Base-by-base conservation (phyloP, 2,329 filamentous ascomycete species). In the Hymenotorrendiella dingleyae region DNA sequence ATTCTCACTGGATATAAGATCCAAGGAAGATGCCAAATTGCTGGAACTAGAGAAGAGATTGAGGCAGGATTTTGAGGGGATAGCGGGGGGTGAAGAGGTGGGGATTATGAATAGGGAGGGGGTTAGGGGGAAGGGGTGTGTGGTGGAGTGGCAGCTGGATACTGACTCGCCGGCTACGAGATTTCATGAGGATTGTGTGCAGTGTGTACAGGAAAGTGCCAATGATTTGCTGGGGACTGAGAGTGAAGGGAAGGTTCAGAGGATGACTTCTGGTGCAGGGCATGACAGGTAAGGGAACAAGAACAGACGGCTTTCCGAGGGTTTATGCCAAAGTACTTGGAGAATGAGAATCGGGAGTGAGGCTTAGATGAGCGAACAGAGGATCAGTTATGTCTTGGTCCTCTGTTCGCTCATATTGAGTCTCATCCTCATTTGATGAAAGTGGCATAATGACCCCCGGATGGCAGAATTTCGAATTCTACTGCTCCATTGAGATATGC, bases 1-100 rank as follows among this genome's bases (percentile, higher is more conserved):
- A 33, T 85, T 87, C 61, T 78, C 72, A 22, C 72, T 87, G 4
- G 84, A 88, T 55, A 75, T 87, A 40, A 76, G 83, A 23, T 72
- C 76, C 0, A 72, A 69, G 4, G 67, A 72, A 24, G 76, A 83
- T 54, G 65, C 66, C 19, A 72, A 69, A 3, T 71, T 86, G 1
- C 66, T 72, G 4, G 62, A 64, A n/a, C 69, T 85, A 32, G 80
- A 83, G 54, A 59, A 67, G 5, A 67, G 72, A 33, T 64, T 85
- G 39, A 70, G 70, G 44, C 56, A 58, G 3, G 78, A 81, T 36
- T 86, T 86, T 55, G 67, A 69, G 6, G 62, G 59, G 16, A 78
- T 86, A 40, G 80, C 78, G 0, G 65, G 68, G 0, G 78, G 76
- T 20, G 68, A 78, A 46, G 69, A 76, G 33, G 64, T 78, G 26